Evolutionary conservation across 257 asterid species (phyloP), one percentile per base, ranked within the genome.

Genomic region (Scutellaria barbata): DNA sequence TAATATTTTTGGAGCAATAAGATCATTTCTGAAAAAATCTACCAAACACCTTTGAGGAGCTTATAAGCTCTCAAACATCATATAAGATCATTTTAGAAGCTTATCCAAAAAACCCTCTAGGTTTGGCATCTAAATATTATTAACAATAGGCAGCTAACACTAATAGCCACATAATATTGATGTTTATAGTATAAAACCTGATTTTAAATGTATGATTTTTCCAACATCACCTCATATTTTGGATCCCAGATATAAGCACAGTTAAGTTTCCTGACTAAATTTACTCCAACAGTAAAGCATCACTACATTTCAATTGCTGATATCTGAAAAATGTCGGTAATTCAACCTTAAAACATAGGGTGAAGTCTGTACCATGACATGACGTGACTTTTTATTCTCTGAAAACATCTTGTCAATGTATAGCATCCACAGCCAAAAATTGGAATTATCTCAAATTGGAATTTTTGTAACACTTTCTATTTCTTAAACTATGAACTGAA

Each of bases 121-220:
- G 43, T 46, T 64, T 12, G 39, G 17, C 54, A 17, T 20, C 5
- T 62, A 40, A 11, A 22, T 30, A 42, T 7, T 63, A 61, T 43
- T 3, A 63, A 66, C 46, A 48, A 48, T 30, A 65, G 58, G 45
- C n/a, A 30, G 45, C 25, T 47, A 65, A 46, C 46, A 30, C 33
- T 18, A 22, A 1, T n/a, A 8, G 40, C 7, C 46, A 13, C 30
- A 37, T 25, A 12, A 47, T 25, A 13, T 16, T 8, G 46, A 33
- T 66, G 46, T 16, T 66, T 33, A 47, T 16, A 25, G 10, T 14
- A n/a, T 17, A 8, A 16, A 54, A n/a, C n/a, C n/a, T n/a, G 14
- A 25, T 54, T 18, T 54, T 35, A 20, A 22, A 22, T 6, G 16
- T 16, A 52, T 16, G 16, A 51, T 20, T 18, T 64, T 22, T 22